Percentiles rank a stretch among this genome's conserved stretches.
Evolutionary conservation across 2,329 filamentous ascomycete genomes (phyloP).

Genomic region (Microdochium bolleyi): DNA sequence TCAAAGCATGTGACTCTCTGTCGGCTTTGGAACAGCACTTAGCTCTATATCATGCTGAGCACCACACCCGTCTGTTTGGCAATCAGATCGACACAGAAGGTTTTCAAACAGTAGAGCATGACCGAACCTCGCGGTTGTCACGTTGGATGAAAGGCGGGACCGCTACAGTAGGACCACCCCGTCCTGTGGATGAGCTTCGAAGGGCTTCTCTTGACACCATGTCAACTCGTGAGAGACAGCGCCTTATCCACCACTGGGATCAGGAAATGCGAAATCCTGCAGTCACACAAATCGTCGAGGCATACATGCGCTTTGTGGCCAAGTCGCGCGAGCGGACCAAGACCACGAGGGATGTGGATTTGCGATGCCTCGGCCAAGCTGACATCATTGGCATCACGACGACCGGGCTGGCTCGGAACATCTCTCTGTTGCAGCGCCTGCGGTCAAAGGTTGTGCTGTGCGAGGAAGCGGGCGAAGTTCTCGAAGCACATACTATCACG

Average conservation of each 20-base stretch:
- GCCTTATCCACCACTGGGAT: constrained; percentile 20
- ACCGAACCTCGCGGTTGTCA: constrained; percentile 7
- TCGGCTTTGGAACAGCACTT: constrained; percentile 13
- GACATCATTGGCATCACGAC: constrained; percentile 53
- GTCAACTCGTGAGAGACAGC: constrained; percentile 12
- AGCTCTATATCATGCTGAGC: constrained; percentile 5
- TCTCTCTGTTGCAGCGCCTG: constrained; percentile 39
- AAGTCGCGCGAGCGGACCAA: constrained; percentile 8
- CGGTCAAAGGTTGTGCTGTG: constrained; percentile 51
- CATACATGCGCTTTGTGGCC: constrained; percentile 4
- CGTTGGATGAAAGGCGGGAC: constrained; percentile 11
- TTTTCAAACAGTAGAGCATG: constrained; percentile 11
- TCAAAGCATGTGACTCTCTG: constrained; percentile 1
- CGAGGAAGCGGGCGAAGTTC: constrained; percentile 62
- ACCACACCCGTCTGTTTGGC: constrained; percentile 18
- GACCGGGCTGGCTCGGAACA: constrained; percentile 44
- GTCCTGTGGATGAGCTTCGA: constrained; percentile 5
- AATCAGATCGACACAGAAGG: constrained; percentile 15
- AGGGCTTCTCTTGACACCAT: constrained; percentile 8
- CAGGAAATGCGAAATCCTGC: constrained; percentile 12
- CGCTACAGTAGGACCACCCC: not conserved
- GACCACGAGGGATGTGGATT: constrained; percentile 21
- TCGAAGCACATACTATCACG: constrained; percentile 55
- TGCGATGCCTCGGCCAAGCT: constrained; percentile 27
- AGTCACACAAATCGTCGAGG: constrained; percentile 2